These are phyloP conservation scores for Skeletonema costatum DNA, from an alignment of 108 stramenopile genomes.

Conservation along the genomic window DNA sequence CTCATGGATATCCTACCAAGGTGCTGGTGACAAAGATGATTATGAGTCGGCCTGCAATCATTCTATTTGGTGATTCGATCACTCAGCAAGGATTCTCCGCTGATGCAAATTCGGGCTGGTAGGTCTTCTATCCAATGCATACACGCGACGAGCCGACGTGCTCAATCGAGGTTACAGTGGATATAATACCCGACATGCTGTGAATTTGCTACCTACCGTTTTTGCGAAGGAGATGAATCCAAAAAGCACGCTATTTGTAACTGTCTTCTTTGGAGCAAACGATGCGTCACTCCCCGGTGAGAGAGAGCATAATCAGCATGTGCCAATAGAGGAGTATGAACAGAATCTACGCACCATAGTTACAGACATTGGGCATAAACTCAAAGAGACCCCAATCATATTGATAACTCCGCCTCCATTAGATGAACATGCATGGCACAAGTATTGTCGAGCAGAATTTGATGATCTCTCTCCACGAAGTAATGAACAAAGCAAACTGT, in stretches of 20 bases:
- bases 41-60: conserved; percentile 18
- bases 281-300: conserved; percentile 57
- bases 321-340: conserved; percentile 62
- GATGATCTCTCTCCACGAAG: conserved; percentile 72
- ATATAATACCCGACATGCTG: conserved; percentile 61
- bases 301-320: conserved; percentile 60
- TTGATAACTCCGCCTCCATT: conserved; percentile 77
- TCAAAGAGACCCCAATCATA: conserved; percentile 38
- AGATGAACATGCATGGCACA: conserved; percentile 58
- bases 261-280: conserved; percentile 80
- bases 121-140: conserved; percentile 54
- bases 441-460: conserved; percentile 59
- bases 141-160: conserved; percentile 75
- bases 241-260: conserved; percentile 21
- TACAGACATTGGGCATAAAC: conserved; percentile 7
- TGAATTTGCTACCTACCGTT: conserved; percentile 14
- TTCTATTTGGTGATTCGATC: conserved; percentile 78
- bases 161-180: conserved; percentile 76
- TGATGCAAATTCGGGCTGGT: conserved; percentile 52
- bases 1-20: no score
- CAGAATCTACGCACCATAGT: conserved; percentile 58
- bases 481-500: conserved; percentile 48
- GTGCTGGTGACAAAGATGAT: conserved; percentile 6
- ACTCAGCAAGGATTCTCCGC: conserved; percentile 53
- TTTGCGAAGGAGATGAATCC: conserved; percentile 2